A percentile compares a stretch with the other conserved stretches of the same genome.
phyloP scores from a whole-genome alignment of 1,284 basidiomycete genomes.

The Volvariella volvacea region DNA sequence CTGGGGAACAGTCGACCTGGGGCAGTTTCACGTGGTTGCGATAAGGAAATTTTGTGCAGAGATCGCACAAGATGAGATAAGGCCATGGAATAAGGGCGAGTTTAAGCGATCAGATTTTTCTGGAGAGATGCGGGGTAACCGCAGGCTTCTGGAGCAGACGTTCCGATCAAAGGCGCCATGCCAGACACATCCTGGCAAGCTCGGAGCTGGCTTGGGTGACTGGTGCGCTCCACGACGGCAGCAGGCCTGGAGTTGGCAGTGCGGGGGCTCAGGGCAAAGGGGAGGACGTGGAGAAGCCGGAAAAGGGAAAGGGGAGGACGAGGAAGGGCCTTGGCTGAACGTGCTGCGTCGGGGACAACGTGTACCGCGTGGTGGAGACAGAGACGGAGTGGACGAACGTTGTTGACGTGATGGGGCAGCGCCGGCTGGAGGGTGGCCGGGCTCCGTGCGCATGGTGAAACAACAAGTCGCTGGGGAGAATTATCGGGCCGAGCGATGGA shows the following conservation, averaged over 20 bases:
- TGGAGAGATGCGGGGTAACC: slow-evolving; percentile 1
- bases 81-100: not conserved
- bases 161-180: slow-evolving; percentile 1
- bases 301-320: too few relatives aligned
- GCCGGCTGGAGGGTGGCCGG: too few relatives aligned
- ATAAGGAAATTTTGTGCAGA: too few relatives aligned
- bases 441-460: too few relatives aligned
- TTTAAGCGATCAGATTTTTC: slow-evolving; percentile 1
- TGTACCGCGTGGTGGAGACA: not conserved
- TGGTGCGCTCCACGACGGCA: too few relatives aligned
- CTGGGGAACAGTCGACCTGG: not conserved
- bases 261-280: too few relatives aligned
- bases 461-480: too few relatives aligned
- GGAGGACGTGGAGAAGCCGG: too few relatives aligned
- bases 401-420: too few relatives aligned
- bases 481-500: slow-evolving; percentile 2
- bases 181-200: not conserved
- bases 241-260: too few relatives aligned
- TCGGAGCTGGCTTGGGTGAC: too few relatives aligned
- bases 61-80: not conserved
- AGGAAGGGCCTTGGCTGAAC: not conserved
- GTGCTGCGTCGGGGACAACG: not conserved
- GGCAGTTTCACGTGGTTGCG: not conserved
- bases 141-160: not conserved
- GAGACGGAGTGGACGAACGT: too few relatives aligned